phyloP scores from a whole-genome alignment of 257 asterid genomes.

The Primulina eburnea region DNA sequence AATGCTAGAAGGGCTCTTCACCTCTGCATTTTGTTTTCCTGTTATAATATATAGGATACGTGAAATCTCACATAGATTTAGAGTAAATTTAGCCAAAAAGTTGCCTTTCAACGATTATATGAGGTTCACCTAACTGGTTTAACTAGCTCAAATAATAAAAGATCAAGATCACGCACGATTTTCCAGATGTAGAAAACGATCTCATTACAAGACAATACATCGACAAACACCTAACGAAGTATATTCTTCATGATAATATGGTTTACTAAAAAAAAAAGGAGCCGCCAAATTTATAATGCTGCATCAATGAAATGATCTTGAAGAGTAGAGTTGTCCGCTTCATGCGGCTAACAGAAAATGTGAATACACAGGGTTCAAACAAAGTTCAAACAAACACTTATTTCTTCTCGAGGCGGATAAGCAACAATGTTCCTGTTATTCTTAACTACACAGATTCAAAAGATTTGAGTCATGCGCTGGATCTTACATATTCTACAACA shows the following conservation, averaged over 20 bases:
- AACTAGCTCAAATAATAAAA: not conserved
- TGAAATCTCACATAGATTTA: slow-evolving; percentile 3
- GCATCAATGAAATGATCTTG: not conserved
- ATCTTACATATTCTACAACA: not conserved
- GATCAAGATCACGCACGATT: not conserved
- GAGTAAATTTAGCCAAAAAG: too few species aligned
- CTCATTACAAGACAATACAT: not conserved
- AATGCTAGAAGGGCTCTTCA: slow-evolving; percentile 25
- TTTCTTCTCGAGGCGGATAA: not conserved
- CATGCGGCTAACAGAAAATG: not conserved
- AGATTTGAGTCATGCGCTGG: not conserved
- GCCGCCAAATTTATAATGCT: not conserved
- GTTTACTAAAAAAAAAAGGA: not conserved
- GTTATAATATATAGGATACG: not conserved
- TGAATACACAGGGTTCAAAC: not conserved
- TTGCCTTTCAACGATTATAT: too few species aligned
- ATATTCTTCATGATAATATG: not conserved
- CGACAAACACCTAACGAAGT: not conserved
- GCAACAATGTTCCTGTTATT: not conserved
- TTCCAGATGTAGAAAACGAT: not conserved
- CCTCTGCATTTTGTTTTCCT: slow-evolving; percentile 30
- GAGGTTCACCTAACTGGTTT: too few species aligned
- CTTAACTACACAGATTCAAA: not conserved
- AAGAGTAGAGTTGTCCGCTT: not conserved
- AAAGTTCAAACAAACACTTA: not conserved